Conservation (phyloP, 352 stramenopile species). For the Phytophthora tentaculata region DNA sequence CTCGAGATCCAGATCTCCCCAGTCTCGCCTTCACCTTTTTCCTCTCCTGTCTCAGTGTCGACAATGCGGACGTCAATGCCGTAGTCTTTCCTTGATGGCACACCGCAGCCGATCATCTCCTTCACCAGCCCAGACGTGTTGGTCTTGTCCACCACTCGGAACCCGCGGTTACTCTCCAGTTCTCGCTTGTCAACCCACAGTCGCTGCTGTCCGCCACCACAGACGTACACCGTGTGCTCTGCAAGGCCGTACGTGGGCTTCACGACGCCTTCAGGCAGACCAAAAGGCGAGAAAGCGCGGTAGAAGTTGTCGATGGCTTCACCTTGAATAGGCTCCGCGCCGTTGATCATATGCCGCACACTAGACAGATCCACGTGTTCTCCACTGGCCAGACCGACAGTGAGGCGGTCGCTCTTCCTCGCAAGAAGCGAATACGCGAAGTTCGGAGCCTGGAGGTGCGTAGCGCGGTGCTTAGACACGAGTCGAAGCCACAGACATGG, state of each 20-base stretch:
- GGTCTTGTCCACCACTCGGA: constrained; percentile 45
- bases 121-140: constrained; percentile 35
- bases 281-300: constrained; percentile 88
- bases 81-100: constrained; percentile 80
- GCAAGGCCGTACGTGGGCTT: constrained; percentile 99
- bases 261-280: constrained; percentile 89
- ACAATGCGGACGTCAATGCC: constrained; percentile 96
- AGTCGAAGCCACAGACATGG: constrained; percentile 96
- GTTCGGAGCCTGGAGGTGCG: constrained; percentile 98
- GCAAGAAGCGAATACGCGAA: constrained; percentile 98
- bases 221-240: constrained; percentile 99
- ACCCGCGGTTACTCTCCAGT: constrained; percentile 85
- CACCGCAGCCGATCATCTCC: constrained; percentile 95
- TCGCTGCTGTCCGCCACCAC: constrained; percentile 89
- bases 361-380: constrained; percentile 90
- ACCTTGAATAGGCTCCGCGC: constrained; percentile 96
- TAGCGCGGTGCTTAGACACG: constrained; percentile 88
- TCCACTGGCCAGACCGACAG: constrained; percentile 24
- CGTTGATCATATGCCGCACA: constrained; percentile 98
- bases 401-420: constrained; percentile 91
- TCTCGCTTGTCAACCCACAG: constrained; percentile 91
- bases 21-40: constrained; percentile 64
- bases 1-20: constrained; percentile 91
- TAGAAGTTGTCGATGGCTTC: constrained; percentile 90
- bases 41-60: constrained; percentile 66